Evolutionary conservation across 495 filamentous ascomycete species (phyloP).

Genomic region (Lasiosphaeria hispida): DNA sequence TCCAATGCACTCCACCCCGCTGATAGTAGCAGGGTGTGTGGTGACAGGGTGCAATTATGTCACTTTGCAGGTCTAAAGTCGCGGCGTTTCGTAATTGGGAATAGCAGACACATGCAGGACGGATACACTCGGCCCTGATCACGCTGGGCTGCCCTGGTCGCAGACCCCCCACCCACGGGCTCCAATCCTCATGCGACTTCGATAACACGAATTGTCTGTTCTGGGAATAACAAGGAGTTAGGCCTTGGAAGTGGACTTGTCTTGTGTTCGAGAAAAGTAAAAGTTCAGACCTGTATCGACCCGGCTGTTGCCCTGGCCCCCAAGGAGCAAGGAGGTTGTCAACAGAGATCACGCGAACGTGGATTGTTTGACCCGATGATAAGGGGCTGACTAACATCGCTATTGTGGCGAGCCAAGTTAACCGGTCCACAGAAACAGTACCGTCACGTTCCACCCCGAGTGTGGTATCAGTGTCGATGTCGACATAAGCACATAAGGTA

Average conservation of each 20-base stretch:
- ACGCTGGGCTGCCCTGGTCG: slow-evolving; percentile 1
- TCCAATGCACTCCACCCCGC: neutral
- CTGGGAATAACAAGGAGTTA: neutral
- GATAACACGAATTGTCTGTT: slow-evolving; percentile 2
- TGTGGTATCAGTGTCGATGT: neutral
- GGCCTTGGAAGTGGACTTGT: too few relatives aligned
- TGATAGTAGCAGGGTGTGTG: neutral
- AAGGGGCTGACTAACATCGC: neutral
- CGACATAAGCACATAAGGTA: too few relatives aligned
- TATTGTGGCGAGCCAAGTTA: too few relatives aligned
- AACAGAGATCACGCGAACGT: too few relatives aligned
- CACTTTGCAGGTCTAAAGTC: neutral
- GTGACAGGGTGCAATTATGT: slow-evolving; percentile 9
- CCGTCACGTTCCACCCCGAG: too few relatives aligned
- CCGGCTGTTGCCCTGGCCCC: too few relatives aligned
- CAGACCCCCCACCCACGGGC: neutral
- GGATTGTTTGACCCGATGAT: neutral
- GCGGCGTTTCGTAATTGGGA: slow-evolving; percentile 8
- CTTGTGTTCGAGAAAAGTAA: too few relatives aligned
- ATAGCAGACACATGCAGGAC: neutral
- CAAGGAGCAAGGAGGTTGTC: too few relatives aligned
- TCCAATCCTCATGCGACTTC: slow-evolving; percentile 3
- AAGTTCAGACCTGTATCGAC: too few relatives aligned
- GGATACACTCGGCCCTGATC: neutral
- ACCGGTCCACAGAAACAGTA: too few relatives aligned